These are phyloP conservation scores for Sugiyamaella floridensis DNA, from an alignment of 805 yeast genomes.

Conservation along the genomic window DNA sequence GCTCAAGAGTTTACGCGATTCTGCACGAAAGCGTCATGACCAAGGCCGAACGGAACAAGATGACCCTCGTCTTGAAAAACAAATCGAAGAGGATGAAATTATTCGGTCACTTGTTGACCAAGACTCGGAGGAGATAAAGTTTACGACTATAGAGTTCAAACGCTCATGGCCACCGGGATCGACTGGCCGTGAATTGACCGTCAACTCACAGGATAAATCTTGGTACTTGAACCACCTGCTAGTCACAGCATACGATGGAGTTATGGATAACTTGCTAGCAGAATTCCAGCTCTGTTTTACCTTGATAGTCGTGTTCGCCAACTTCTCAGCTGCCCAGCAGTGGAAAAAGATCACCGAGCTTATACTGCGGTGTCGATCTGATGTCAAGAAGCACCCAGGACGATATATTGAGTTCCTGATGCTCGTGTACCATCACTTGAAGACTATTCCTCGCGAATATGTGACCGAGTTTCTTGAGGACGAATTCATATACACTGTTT, in stretches of 20 bases:
- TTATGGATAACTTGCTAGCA: slow-evolving; percentile 34
- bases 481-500: slow-evolving; percentile 17
- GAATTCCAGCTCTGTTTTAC: slow-evolving; percentile 51
- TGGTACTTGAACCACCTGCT: slow-evolving; percentile 45
- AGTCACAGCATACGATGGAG: slow-evolving; percentile 27
- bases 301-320: slow-evolving; percentile 47
- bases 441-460: slow-evolving; percentile 39
- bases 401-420: slow-evolving; percentile 32
- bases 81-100: slow-evolving; percentile 29
- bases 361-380: slow-evolving; percentile 32
- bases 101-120: slow-evolving; percentile 31
- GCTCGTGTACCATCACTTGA: slow-evolving; percentile 34
- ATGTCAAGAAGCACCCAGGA: slow-evolving; percentile 22
- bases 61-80: neutral
- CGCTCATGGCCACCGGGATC: slow-evolving; percentile 34
- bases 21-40: slow-evolving; percentile 22
- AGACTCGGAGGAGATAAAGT: slow-evolving; percentile 33
- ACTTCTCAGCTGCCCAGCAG: slow-evolving; percentile 55
- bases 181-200: slow-evolving; percentile 39
- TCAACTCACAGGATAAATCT: slow-evolving; percentile 51
- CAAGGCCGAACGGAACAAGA: neutral
- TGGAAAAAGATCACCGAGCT: slow-evolving; percentile 52
- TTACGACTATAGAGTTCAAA: slow-evolving; percentile 39
- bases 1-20: slow-evolving; percentile 32
- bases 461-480: slow-evolving; percentile 31